phyloP scores from a whole-genome alignment of 129 eudicot species.

The Artemisia annua region DNA sequence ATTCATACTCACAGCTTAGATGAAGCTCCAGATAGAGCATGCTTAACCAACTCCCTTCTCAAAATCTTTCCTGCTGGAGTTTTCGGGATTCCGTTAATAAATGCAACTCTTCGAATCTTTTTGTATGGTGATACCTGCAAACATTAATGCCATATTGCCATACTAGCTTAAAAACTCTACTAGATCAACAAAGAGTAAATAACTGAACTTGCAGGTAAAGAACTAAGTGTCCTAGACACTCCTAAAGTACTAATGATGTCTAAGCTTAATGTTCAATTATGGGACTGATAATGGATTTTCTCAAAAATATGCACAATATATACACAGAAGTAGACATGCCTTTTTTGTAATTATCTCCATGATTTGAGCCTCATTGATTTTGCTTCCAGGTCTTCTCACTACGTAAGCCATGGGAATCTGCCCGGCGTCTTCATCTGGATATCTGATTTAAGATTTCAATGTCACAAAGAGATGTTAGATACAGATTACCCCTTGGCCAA shows the following conservation, averaged over 20 bases:
- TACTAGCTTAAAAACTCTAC: not conserved
- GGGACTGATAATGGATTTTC: too few species aligned
- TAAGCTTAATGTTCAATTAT: too few species aligned
- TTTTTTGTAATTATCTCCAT: conserved; percentile 84
- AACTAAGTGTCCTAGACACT: too few species aligned
- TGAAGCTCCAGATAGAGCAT: conserved; percentile 54
- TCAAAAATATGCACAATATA: too few species aligned
- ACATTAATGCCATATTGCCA: conserved; percentile 10
- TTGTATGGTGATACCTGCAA: conserved; percentile 90
- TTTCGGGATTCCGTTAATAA: conserved; percentile 67
- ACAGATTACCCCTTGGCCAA: not conserved
- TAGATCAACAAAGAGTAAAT: not conserved
- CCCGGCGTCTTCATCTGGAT: conserved; percentile 88
- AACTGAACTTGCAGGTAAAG: not conserved
- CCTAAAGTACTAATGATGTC: too few species aligned
- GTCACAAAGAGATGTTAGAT: conserved; percentile 14
- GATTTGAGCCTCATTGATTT: conserved; percentile 53
- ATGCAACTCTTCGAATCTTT: conserved; percentile 78
- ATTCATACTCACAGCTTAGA: conserved; percentile 32
- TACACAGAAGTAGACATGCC: conserved; percentile 38
- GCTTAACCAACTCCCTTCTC: conserved; percentile 77
- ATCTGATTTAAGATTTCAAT: conserved; percentile 45
- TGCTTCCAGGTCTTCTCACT: conserved; percentile 81
- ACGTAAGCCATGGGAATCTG: conserved; percentile 90
- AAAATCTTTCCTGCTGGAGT: conserved; percentile 84